Evolutionary conservation across 2,329 filamentous ascomycete species (phyloP), one percentile per base, ranked within the genome.

Genomic region (Dendrostoma leiphaemia): DNA sequence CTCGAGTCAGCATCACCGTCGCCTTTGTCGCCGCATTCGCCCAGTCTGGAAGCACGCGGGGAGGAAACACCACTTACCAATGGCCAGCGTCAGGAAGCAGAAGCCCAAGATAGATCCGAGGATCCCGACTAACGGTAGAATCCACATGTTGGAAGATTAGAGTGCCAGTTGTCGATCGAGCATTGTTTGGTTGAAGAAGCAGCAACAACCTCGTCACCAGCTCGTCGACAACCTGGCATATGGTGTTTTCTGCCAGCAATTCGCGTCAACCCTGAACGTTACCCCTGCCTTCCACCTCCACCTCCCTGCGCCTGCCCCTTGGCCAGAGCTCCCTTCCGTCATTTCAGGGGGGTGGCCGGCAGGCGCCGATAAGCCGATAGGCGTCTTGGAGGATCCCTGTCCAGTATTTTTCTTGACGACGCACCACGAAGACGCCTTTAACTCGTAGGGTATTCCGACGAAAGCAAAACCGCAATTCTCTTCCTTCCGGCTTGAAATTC

Each of bases 121-220:
- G 67, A 96, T 97, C 65, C 94, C 94, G 65, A 99, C 78, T 40
- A 97, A 76, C 65, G 93, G 92, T 67, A 99, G 77, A 76, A 99
- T 91, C 91, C 92, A 97, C 94, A 97, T 97, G 61, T 60, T 83
- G 68, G 15, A 29, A 41, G 28, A 29, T 15, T 13, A 29, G 24
- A 13, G 19, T n/a, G n/a, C 21, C 13, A 6, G 26, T 13, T 47
- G 48, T 48, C 26, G 34, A 41, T 40, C 21, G 10, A 9, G 40
- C 43, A 53, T 41, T 35, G 43, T 44, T 24, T 26, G 21, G 29
- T 44, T 49, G n/a, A 7, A 45, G 47, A 10, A 41, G 26, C 12
- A 51, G 40, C 38, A 46, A 53, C 23, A n/a, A n/a, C n/a, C n/a
- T n/a, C n/a, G 38, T 41, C 52, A 38, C 21, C 38, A 29, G 35